phyloP scores from a whole-genome alignment of 768 basidiomycete genomes.

The Mycena latifolia region DNA sequence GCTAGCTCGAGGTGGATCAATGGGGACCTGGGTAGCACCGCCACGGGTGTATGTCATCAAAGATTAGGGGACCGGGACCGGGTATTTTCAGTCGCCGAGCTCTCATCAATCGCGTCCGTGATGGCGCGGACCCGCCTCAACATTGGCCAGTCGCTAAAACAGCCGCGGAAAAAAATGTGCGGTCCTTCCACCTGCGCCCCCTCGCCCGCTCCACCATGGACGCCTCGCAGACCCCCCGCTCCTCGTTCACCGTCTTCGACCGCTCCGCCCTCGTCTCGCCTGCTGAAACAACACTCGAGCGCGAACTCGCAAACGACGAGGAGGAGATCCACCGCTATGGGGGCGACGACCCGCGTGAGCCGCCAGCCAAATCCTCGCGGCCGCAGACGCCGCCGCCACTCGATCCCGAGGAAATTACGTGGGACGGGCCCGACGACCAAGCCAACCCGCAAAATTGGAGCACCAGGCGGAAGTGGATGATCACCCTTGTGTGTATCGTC shows the following conservation, averaged over 20 bases:
- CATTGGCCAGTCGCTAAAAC: not conserved
- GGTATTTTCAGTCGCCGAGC: too few relatives aligned
- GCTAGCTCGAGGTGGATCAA: too few relatives aligned
- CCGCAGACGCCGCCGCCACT: conserved; percentile 29
- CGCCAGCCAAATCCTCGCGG: conserved; percentile 30
- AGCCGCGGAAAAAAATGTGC: not conserved
- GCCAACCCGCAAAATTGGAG: conserved; percentile 72
- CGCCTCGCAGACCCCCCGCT: conserved; percentile 7
- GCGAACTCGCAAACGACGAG: conserved; percentile 26
- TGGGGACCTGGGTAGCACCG: too few relatives aligned
- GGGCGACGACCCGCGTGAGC: conserved; percentile 46
- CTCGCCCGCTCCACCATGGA: not conserved
- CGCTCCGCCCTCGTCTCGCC: conserved; percentile 15
- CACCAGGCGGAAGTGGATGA: conserved; percentile 57
- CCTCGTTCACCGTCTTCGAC: conserved; percentile 22
- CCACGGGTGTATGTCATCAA: too few relatives aligned
- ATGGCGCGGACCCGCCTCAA: conserved; percentile 1
- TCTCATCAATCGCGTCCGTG: not conserved
- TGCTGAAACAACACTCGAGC: too few relatives aligned
- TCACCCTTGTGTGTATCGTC: conserved; percentile 57
- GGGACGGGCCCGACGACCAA: conserved; percentile 69
- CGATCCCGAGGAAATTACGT: conserved; percentile 57
- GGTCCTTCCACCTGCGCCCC: not conserved
- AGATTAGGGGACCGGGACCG: too few relatives aligned
- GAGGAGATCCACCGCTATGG: conserved; percentile 43